These are phyloP conservation scores for Serendipita indica DNA, from an alignment of 768 basidiomycete genomes.

Conservation along the genomic window DNA sequence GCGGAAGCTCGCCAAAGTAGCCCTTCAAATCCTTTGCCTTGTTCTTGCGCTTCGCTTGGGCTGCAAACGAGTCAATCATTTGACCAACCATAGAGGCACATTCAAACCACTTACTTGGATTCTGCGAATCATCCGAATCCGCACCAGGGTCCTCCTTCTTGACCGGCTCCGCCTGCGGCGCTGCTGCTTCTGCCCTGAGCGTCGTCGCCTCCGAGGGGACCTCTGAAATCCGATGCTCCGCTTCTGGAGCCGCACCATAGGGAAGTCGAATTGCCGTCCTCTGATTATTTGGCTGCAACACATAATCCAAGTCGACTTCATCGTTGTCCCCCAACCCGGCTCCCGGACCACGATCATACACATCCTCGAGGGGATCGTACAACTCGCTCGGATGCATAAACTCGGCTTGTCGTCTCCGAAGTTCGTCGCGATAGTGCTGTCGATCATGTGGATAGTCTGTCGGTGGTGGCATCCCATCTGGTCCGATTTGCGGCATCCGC, in stretches of 20 bases:
- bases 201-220: too few relatives aligned
- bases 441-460: too few relatives aligned
- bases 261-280: too few relatives aligned
- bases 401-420: neutral
- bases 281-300: too few relatives aligned
- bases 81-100: neutral
- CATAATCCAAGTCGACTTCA: too few relatives aligned
- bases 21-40: neutral
- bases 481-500: constrained; percentile 8
- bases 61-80: neutral
- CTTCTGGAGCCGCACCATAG: too few relatives aligned
- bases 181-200: neutral
- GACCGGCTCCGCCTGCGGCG: neutral
- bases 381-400: neutral
- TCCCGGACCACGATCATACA: too few relatives aligned
- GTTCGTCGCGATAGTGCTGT: too few relatives aligned
- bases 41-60: neutral
- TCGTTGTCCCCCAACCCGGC: too few relatives aligned
- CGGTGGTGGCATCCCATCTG: neutral
- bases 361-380: neutral
- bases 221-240: too few relatives aligned
- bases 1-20: constrained; percentile 37
- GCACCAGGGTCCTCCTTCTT: neutral
- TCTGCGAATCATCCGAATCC: neutral
- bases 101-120: neutral